These are phyloP conservation scores for Manihot esculenta DNA, from an alignment of 441 rosid species.

Conservation along the genomic window DNA sequence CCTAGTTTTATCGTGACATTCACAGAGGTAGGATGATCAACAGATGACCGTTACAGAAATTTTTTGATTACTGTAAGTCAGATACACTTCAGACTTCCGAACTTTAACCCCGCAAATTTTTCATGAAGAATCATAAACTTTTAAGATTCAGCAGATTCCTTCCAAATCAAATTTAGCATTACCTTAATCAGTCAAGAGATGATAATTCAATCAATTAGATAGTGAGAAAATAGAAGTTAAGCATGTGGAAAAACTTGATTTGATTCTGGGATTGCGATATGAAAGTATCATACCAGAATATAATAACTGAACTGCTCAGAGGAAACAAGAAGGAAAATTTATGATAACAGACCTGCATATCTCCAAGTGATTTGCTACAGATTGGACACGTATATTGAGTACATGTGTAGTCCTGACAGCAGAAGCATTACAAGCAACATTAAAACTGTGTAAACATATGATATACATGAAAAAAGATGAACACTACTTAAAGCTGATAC, in stretches of 20 bases:
- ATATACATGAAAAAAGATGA: conserved; percentile 5
- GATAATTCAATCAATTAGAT: too few species aligned
- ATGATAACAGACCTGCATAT: conserved; percentile 73
- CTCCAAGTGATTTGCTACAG: conserved; percentile 92
- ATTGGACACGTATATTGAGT: conserved; percentile 79
- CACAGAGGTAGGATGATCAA: not conserved
- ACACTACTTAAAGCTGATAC: conserved; percentile 34
- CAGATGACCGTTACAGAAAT: not conserved
- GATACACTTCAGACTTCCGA: not conserved
- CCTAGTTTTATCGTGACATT: conserved; percentile 4
- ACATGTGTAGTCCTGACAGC: conserved; percentile 68
- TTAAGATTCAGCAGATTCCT: not conserved
- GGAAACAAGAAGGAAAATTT: not conserved
- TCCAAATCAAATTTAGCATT: not conserved
- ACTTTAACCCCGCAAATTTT: not conserved
- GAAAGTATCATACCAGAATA: not conserved
- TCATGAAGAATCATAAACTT: not conserved
- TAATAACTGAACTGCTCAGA: not conserved
- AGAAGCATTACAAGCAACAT: conserved; percentile 25
- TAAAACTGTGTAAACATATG: conserved; percentile 15
- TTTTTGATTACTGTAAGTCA: not conserved
- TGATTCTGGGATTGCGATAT: not conserved
- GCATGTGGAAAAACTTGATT: not conserved
- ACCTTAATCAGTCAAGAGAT: not conserved
- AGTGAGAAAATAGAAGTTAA: not conserved